These are phyloP conservation scores for Teratosphaeriaceae sp. DNA, from an alignment of 2,329 filamentous ascomycete species.

Conservation along the genomic window DNA sequence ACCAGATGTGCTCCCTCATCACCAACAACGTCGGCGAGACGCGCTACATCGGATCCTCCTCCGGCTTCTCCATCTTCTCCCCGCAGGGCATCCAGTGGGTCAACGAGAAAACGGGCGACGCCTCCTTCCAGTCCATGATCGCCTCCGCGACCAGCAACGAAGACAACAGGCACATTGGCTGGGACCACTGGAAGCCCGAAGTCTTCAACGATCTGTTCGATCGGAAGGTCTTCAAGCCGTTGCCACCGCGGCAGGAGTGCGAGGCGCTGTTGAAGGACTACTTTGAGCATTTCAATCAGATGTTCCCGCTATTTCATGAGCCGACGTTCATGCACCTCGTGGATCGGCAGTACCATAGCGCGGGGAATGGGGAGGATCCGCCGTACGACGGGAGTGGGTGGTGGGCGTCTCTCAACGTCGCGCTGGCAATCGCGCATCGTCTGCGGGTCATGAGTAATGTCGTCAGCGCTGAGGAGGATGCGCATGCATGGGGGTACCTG, in stretches of 20 bases:
- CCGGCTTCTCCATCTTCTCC: conserved; percentile 97
- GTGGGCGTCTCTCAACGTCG: conserved; percentile 97
- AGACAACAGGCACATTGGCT: conserved; percentile 67
- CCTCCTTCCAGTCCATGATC: conserved; percentile 92
- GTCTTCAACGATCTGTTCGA: conserved; percentile 90
- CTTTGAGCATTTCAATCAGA: conserved; percentile 98
- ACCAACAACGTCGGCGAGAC: conserved; percentile 94
- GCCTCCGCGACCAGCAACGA: conserved; percentile 76
- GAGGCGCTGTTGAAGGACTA: conserved; percentile 85
- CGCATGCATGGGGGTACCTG: conserved; percentile 89
- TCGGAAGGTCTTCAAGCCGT: conserved; percentile 70
- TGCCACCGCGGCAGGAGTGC: conserved; percentile 83
- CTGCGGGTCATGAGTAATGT: conserved; percentile 93
- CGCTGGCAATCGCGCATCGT: conserved; percentile 85
- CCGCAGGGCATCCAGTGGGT: conserved; percentile 98
- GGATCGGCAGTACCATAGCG: conserved; percentile 83
- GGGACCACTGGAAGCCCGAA: conserved; percentile 97
- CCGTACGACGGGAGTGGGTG: conserved; percentile 94
- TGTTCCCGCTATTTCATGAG: conserved; percentile 96
- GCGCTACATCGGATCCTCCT: conserved; percentile 92
- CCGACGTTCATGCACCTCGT: conserved; percentile 98
- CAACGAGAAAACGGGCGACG: conserved; percentile 94
- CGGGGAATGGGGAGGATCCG: too few species aligned
- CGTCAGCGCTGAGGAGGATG: conserved; percentile 82
- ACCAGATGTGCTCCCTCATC: conserved; percentile 98